Evolutionary conservation across 2,329 filamentous ascomycete genomes (phyloP), one percentile per base, ranked within the genome.

Genomic region (Fusarium lyarnte): DNA sequence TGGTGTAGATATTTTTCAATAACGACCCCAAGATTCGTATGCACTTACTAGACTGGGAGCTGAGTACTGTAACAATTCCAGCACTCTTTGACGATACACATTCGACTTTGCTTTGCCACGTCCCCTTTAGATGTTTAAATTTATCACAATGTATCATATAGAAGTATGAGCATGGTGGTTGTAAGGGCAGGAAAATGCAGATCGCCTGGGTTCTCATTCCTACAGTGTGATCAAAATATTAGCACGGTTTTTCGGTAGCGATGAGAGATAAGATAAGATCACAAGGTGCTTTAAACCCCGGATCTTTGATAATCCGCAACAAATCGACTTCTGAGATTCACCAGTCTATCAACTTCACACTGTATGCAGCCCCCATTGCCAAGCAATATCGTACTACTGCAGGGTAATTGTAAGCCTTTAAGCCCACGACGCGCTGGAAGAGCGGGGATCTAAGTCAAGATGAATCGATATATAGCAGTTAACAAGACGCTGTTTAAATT

Each of bases 281-380:
- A 7, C 6, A 14, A 3, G 1, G 19, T 27, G 25, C 17, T 13
- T 3, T 3, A 1, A 6, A 9, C 8, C 5, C 19, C 25, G 43
- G 25, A 27, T 7, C 25, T 46, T 27, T 27, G 43, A 27, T 46
- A 27, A 46, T 46, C 43, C 25, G 43, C 12, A 1, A 3, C 8
- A 21, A 25, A 21, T 21, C 0, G 17, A 46, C 43, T 29, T n/a
- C 19, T 11, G 6, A 29, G 4, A 16, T 16, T 5, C 6, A 8
- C 9, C 21, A 10, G 3, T 46, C 13, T 29, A 25, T 21, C 13
- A 46, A 8, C 1, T 21, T 46, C 43, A 21, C 43, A 46, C 25
- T 45, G 42, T 45, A 19, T 41, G 21, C n/a, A n/a, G 13, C 6
- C 13, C 31, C 21, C n/a, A 11, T 42, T 25, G 16, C 11, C 4